Base-by-base conservation (phyloP, 345 rosid species). In the Lepidium sativum region DNA sequence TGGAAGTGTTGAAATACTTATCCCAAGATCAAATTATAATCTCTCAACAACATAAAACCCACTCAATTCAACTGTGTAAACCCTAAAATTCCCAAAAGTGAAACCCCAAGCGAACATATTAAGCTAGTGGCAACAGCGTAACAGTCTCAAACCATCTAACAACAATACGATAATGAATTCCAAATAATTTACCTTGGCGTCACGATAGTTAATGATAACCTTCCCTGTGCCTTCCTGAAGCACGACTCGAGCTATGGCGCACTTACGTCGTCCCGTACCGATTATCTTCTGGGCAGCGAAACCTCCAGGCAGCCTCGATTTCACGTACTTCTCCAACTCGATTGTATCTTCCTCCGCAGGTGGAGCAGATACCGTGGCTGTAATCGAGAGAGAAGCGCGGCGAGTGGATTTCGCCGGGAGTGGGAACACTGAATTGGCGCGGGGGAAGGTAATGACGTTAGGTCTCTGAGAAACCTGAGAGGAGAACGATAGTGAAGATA, bases 151-250 rank as follows among this genome's bases (percentile, higher is more conserved):
- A 16, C 18, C 44, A 40, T 42, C 4, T 7, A 40, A 10, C 55
- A 62, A 4, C 39, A 37, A 65, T n/a, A 5, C 48, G 48, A 15
- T 13, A 31, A 27, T 27, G 8, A 29, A 16, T 12, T 1, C 1
- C 8, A n/a, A 1, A 6, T 2, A 17, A 6, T 2, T 12, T 37
- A 94, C 97, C 89, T 78, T 84, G 39, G 95, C 95, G 23, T 87
- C 96, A 8, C 99, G 92, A 79, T 81, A 86, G 64, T 89, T 92
- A 70, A 92, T 89, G 63, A 86, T 67, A 65, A 89, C 86, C 53
- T 87, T 78, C 9, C 98, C 97, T 9, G 84, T 84, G 65, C 98
- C 98, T 74, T 89, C 98, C 65, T 87, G 97, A 49, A 92, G 91
- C 31, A 92, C 92, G 2, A 94, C 99, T 43, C 95, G 80, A 69